Evolutionary conservation across 2,329 filamentous ascomycete species (phyloP).

Genomic region (Diaporthe sp.): DNA sequence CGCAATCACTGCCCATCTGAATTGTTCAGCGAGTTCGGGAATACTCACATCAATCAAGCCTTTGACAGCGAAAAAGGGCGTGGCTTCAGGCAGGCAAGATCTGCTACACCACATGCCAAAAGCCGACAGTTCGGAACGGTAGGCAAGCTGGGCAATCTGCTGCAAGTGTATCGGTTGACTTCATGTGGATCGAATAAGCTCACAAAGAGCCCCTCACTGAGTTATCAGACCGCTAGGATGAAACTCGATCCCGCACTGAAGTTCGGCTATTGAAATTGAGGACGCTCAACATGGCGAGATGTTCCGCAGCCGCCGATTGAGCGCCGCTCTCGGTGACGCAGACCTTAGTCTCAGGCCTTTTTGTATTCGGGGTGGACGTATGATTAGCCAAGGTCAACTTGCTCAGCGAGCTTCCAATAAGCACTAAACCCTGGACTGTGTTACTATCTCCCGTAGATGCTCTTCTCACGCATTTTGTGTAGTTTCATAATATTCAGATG

Average conservation of each 20-base stretch:
- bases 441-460: not conserved
- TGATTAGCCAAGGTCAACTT: not conserved
- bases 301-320: not conserved
- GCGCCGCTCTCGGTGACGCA: not conserved
- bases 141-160: not conserved
- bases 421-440: not conserved
- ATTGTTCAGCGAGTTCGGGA: not conserved
- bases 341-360: accelerated
- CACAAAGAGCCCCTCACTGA: too few species aligned
- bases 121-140: not conserved
- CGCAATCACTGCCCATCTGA: not conserved
- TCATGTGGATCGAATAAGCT: too few species aligned
- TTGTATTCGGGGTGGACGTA: too few species aligned
- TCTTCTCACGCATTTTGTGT: not conserved
- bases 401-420: not conserved
- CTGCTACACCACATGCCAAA: not conserved
- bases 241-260: accelerated
- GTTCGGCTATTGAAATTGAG: accelerated
- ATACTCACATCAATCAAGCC: not conserved
- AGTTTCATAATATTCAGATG: not conserved
- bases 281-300: not conserved
- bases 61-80: not conserved
- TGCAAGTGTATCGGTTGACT: not conserved
- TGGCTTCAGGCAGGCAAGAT: too few species aligned
- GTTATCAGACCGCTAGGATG: accelerated